A percentile compares a stretch with the other conserved stretches of the same genome.
Evolutionary conservation across 1,139 yeast species (phyloP).

Genomic region (Arxiozyma slooffiae): DNA sequence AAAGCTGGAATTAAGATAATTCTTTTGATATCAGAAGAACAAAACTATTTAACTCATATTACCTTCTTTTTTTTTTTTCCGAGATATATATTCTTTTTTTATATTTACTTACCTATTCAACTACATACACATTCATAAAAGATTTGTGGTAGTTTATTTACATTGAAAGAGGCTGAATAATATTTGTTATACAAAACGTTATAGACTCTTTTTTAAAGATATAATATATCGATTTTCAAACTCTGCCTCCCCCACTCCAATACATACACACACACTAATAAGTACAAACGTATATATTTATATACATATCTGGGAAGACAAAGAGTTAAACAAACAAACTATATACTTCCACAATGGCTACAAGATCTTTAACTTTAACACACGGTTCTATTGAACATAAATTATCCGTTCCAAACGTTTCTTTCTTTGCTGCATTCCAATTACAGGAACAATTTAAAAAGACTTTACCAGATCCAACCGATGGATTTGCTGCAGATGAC

Average conservation of each 20-base stretch:
- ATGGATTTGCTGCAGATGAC: constrained; percentile 74
- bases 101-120: background rate
- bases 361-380: constrained; percentile 70
- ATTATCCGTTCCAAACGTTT: constrained; percentile 71
- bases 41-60: background rate
- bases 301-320: background rate
- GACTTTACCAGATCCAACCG: constrained; percentile 71
- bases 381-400: constrained; percentile 88
- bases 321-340: background rate
- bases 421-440: constrained; percentile 75
- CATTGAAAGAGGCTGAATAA: background rate
- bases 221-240: no score
- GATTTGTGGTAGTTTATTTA: background rate
- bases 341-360: constrained; percentile 24
- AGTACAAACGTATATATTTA: no score
- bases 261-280: background rate
- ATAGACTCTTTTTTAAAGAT: background rate
- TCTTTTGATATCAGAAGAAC: background rate
- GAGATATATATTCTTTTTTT: background rate
- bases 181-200: background rate
- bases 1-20: background rate
- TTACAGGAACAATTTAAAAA: constrained; percentile 77
- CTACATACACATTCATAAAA: background rate
- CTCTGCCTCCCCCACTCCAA: no score
- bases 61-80: background rate